Evolutionary conservation across 495 filamentous ascomycete genomes (phyloP).

Genomic region (Aspergillus ostianus): DNA sequence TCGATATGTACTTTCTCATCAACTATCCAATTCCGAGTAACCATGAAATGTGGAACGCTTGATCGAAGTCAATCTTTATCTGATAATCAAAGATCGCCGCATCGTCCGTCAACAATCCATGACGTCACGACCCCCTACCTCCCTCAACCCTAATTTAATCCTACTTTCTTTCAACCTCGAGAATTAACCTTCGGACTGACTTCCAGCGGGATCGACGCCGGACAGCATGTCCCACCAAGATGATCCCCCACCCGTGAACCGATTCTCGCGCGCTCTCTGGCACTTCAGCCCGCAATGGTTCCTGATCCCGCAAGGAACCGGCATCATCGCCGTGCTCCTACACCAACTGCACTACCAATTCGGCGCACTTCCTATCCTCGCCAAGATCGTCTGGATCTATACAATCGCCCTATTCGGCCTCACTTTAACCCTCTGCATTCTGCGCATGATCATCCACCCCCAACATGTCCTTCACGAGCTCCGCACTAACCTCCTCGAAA

Average conservation of each 20-base stretch:
- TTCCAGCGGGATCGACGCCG: not conserved
- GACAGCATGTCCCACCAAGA: slow-evolving; percentile 1
- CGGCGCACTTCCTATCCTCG: slow-evolving; percentile 23
- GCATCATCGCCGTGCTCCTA: slow-evolving; percentile 28
- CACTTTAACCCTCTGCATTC: slow-evolving; percentile 23
- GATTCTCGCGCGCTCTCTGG: slow-evolving; percentile 25
- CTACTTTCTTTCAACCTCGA: not conserved
- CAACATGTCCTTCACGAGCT: slow-evolving; percentile 25
- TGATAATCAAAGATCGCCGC: not conserved
- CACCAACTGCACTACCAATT: slow-evolving; percentile 35
- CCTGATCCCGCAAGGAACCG: slow-evolving; percentile 33
- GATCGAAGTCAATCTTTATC: not conserved
- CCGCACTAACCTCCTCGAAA: slow-evolving; percentile 25
- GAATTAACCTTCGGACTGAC: not conserved
- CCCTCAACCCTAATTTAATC: not conserved
- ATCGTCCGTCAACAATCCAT: not conserved
- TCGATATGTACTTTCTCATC: too few species aligned
- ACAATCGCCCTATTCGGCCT: slow-evolving; percentile 24
- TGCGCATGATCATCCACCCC: slow-evolving; percentile 28
- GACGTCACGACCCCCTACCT: slow-evolving; percentile 2
- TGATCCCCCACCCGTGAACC: slow-evolving; percentile 9
- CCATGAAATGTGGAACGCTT: too few species aligned
- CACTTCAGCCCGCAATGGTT: slow-evolving; percentile 34
- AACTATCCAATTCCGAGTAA: too few species aligned
- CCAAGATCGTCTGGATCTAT: slow-evolving; percentile 36